Evolutionary conservation across 768 basidiomycete genomes (phyloP), one percentile per base, ranked within the genome.

Genomic region (Phylloporus sp.): DNA sequence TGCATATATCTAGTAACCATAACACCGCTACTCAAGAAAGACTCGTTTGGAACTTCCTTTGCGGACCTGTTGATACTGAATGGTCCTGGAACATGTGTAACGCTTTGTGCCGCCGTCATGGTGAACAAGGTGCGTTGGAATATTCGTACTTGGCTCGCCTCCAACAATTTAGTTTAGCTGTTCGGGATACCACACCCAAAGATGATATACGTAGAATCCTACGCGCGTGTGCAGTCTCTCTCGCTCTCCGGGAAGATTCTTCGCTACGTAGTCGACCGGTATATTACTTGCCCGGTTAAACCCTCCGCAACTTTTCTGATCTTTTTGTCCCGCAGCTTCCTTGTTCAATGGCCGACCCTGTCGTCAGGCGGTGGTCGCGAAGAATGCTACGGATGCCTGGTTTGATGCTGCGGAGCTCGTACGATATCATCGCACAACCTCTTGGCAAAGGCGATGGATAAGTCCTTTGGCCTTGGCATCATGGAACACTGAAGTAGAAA

Each of bases 81-180:
- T 67, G 97, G 97, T 2, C 97, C 97, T 0, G 95, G 97, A 15
- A 97, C 95, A 6, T 95, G 91, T 65, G 82, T 95, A 29, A 73
- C 86, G 6, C 75, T 98, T 6, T 91, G 87, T 52, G 52, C 80
- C 15, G 83, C 88, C 1, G 78, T 83, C 13, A 85, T 82, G 63
- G 50, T 91, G 38, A 86, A 86, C 58, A 82, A 80, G 68, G 93
- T 90, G 65, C 59, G 81, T 72, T 13, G 39, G 35, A 5, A 50
- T 45, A 31, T 62, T 38, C 34, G n/a, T 16, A 13, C 42, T 34
- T 22, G 29, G 23, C 16, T 16, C 11, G 45, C 40, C 20, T 26
- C 47, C 50, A 41, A 43, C 51, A 20, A 28, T 41, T 47, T 23
- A 20, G 36, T 44, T 15, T 66, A 97, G 94, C 73, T 97, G 54